Conservation (phyloP, 192 early-diverging fungal species). For the Umbelopsis sp. region DNA sequence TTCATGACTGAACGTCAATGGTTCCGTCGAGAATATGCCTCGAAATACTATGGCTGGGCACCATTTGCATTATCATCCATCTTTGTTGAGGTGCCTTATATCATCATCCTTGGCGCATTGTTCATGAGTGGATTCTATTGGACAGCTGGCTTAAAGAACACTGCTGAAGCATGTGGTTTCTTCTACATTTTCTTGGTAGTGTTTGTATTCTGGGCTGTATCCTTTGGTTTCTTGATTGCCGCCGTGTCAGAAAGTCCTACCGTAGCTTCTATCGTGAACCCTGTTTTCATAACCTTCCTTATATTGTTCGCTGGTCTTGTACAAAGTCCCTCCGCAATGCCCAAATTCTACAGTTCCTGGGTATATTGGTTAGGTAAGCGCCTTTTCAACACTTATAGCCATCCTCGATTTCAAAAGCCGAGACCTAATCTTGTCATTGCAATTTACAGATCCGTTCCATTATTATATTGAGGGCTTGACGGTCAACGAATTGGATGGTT, state of each 20-base stretch:
- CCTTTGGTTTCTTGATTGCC: constrained; percentile 71
- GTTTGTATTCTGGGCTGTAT: constrained; percentile 66
- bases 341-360: constrained; percentile 70
- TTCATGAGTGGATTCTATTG: constrained; percentile 80
- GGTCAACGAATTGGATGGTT: constrained; percentile 59
- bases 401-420: too few species aligned
- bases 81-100: constrained; percentile 70
- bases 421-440: not conserved
- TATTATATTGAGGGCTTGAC: constrained; percentile 69
- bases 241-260: constrained; percentile 59
- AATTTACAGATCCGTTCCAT: constrained; percentile 59
- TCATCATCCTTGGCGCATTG: constrained; percentile 57
- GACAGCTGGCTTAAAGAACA: constrained; percentile 62
- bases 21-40: constrained; percentile 68
- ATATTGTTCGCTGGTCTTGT: constrained; percentile 74
- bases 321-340: constrained; percentile 62
- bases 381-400: constrained; percentile 38
- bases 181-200: constrained; percentile 65
- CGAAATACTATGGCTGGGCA: constrained; percentile 69
- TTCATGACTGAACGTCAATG: constrained; percentile 68
- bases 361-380: constrained; percentile 61
- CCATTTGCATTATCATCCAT: constrained; percentile 69
- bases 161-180: constrained; percentile 56
- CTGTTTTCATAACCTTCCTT: constrained; percentile 66
- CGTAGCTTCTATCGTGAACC: constrained; percentile 64